phyloP scores from a whole-genome alignment of 2,329 filamentous ascomycete species.

The Paraphaeosphaeria minitans region DNA sequence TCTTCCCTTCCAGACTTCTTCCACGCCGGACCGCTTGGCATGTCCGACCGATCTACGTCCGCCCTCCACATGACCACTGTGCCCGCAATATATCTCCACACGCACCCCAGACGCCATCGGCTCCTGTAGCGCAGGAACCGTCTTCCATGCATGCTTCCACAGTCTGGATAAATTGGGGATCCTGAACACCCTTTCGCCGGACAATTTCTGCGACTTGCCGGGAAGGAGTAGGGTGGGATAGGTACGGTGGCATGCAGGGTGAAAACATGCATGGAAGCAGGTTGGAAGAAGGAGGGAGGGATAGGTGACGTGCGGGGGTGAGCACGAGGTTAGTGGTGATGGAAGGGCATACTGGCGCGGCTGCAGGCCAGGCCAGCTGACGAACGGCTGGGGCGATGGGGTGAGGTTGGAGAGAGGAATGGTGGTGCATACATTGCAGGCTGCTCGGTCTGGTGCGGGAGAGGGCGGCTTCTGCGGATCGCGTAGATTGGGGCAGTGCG shows the following conservation, averaged over 20 bases:
- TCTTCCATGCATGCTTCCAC: constrained; percentile 17
- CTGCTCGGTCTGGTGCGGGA: constrained; percentile 8
- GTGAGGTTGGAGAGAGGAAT: constrained; percentile 38
- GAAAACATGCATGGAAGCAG: constrained; percentile 5
- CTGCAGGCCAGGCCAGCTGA: constrained; percentile 13
- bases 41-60: not conserved
- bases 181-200: constrained; percentile 9
- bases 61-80: constrained; percentile 21
- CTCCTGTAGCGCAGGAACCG: constrained; percentile 30
- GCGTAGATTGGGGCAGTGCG: constrained; percentile 23
- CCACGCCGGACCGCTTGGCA: constrained; percentile 4
- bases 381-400: constrained; percentile 17
- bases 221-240: constrained; percentile 18
- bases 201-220: constrained; percentile 21
- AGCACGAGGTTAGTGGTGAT: not conserved
- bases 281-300: not conserved
- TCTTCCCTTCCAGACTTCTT: not conserved
- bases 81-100: constrained; percentile 23
- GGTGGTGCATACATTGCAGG: constrained; percentile 22
- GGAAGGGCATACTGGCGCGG: constrained; percentile 3
- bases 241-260: constrained; percentile 4
- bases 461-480: constrained; percentile 8
- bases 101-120: constrained; percentile 22
- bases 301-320: constrained; percentile 4
- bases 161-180: constrained; percentile 10